Base-by-base conservation (phyloP, 768 basidiomycete genomes). In the Trametes cubensis region DNA sequence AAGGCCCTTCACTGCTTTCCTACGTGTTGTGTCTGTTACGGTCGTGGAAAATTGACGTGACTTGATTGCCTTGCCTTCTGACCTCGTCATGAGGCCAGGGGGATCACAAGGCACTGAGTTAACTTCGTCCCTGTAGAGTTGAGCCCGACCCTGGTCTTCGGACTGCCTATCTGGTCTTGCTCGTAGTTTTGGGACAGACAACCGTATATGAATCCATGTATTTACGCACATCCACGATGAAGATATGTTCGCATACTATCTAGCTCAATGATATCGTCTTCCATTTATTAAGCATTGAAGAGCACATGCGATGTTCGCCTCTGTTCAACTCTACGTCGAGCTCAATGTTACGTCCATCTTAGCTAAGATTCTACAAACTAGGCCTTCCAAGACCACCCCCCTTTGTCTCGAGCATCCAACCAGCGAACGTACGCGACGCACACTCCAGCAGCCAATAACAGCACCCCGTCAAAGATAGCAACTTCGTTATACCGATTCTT, bases 151-250 rank as follows among this genome's bases (percentile, higher is more conserved):
- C 52, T 42, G 63, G 58, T 64, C 62, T 53, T 72, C 71, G 69
- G 75, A 70, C 70, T 66, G 60, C 60, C 64, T 59, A 64, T 58
- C 67, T 74, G 70, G 71, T 76, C 73, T 72, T 73, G 68, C 78
- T 84, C 84, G 81, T 87, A 88, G 86, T 88, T 86, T 78, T 81
- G 85, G 73, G 82, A 82, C 85, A 80, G 48, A 87, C 85, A 87
- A 77, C 45, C 57, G 60, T 50, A 21, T 38, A 25, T 42, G n/a
- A 11, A 41, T 49, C 40, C 38, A 7, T 60, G 55, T 41, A 34
- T 44, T 11, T 8, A 41, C 28, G 39, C 26, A 26, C 41, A 30
- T 38, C 23, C 17, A 40, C n/a, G n/a, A n/a, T 41, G 44, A 50
- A 40, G n/a, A n/a, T n/a, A n/a, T n/a, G n/a, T n/a, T n/a, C n/a